Evolutionary conservation across 305 asterid genomes (phyloP).

Genomic region (Fraxinus sp.): DNA sequence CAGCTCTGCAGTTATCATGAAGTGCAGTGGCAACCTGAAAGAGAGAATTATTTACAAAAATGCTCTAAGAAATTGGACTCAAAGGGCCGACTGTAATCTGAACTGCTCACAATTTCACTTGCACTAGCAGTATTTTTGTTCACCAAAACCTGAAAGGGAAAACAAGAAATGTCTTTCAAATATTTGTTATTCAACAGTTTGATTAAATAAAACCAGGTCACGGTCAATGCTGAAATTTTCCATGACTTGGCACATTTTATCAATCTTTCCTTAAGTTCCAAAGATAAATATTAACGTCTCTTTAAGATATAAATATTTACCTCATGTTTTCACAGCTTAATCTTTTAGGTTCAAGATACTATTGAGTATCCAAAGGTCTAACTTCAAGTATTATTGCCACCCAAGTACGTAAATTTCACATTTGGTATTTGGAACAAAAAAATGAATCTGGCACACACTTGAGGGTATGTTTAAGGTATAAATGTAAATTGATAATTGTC

Average conservation of each 20-base stretch:
- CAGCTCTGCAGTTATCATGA: slow-evolving; percentile 97
- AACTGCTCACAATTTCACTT: slow-evolving; percentile 92
- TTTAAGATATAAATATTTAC: neutral
- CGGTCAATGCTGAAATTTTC: neutral
- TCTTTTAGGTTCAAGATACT: neutral
- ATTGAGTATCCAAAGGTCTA: neutral
- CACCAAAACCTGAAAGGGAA: slow-evolving; percentile 81
- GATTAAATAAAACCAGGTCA: neutral
- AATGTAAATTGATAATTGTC: neutral
- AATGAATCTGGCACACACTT: neutral
- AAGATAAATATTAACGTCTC: neutral
- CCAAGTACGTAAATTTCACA: neutral
- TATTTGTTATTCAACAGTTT: neutral
- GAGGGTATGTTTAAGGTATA: neutral
- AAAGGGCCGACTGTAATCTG: slow-evolving; percentile 20
- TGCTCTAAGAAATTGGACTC: slow-evolving; percentile 8
- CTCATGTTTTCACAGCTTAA: neutral
- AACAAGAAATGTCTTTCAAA: neutral
- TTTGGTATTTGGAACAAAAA: neutral
- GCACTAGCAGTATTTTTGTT: slow-evolving; percentile 96
- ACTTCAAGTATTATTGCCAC: neutral
- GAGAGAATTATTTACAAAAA: slow-evolving; percentile 19
- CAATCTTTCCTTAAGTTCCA: neutral
- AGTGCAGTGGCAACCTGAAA: slow-evolving; percentile 98
- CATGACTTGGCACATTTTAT: neutral